phyloP scores from a whole-genome alignment of 306 rosid genomes.

The Castanea mollissima region DNA sequence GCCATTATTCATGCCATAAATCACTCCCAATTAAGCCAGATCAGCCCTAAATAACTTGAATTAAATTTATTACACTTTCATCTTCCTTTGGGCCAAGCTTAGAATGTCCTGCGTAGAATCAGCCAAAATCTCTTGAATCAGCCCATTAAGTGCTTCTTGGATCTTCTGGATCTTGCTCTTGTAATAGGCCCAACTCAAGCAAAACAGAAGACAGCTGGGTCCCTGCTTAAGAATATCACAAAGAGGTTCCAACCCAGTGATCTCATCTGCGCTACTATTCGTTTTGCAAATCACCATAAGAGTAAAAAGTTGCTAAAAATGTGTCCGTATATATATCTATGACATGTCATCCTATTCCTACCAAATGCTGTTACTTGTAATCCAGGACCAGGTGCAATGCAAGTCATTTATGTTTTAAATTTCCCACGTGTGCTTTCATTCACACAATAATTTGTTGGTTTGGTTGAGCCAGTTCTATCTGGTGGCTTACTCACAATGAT shows the following conservation, averaged over 20 bases:
- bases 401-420: background rate
- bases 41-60: too few species aligned
- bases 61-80: too few species aligned
- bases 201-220: background rate
- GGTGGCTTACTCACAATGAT: background rate
- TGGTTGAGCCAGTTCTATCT: background rate
- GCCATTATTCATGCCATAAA: too few species aligned
- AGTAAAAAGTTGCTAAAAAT: background rate
- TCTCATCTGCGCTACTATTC: background rate
- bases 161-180: too few species aligned
- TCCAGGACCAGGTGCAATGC: background rate
- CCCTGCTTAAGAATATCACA: background rate
- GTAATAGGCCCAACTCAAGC: too few species aligned
- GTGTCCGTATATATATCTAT: background rate
- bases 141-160: too few species aligned
- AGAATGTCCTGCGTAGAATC: too few species aligned
- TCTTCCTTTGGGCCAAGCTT: too few species aligned
- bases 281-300: background rate
- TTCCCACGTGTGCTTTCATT: background rate
- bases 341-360: slow-evolving; percentile 20
- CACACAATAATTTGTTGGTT: background rate
- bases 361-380: slow-evolving; percentile 12
- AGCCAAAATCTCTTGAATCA: too few species aligned
- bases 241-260: background rate
- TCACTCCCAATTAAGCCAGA: too few species aligned